Evolutionary conservation across 345 rosid species (phyloP).

Genomic region (Conringia planisiliqua): DNA sequence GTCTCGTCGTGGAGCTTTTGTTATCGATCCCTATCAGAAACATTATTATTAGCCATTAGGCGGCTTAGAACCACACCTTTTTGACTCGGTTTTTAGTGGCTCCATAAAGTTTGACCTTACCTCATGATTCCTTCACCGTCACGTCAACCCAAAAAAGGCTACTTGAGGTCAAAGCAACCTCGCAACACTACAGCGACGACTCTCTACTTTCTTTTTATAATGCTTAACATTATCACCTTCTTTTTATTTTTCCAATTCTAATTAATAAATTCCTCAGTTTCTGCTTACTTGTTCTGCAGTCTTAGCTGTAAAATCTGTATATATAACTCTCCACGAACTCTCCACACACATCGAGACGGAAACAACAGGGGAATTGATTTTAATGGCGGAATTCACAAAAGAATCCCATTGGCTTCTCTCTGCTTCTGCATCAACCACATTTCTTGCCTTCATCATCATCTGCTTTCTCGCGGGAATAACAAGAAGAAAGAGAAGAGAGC

Average conservation of each 20-base stretch:
- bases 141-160: constrained; percentile 35
- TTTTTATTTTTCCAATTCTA: neutral
- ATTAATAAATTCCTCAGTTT: neutral
- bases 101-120: constrained; percentile 35
- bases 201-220: constrained; percentile 5
- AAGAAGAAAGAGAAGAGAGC: constrained; percentile 7
- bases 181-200: constrained; percentile 34
- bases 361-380: neutral
- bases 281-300: constrained; percentile 33
- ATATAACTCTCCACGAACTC: constrained; percentile 34
- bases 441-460: constrained; percentile 5
- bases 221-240: constrained; percentile 26
- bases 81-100: constrained; percentile 37
- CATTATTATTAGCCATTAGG: constrained; percentile 3
- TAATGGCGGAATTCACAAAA: constrained; percentile 25
- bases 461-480: neutral
- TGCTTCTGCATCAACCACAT: constrained; percentile 16
- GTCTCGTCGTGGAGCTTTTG: constrained; percentile 10
- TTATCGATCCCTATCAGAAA: neutral
- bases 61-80: constrained; percentile 13
- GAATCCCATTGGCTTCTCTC: constrained; percentile 24
- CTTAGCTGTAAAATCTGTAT: constrained; percentile 32
- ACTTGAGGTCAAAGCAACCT: constrained; percentile 40
- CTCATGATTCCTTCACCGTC: constrained; percentile 29
- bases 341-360: constrained; percentile 32